Evolutionary conservation across 768 basidiomycete genomes (phyloP).

Genomic region (Mycena polygramma): DNA sequence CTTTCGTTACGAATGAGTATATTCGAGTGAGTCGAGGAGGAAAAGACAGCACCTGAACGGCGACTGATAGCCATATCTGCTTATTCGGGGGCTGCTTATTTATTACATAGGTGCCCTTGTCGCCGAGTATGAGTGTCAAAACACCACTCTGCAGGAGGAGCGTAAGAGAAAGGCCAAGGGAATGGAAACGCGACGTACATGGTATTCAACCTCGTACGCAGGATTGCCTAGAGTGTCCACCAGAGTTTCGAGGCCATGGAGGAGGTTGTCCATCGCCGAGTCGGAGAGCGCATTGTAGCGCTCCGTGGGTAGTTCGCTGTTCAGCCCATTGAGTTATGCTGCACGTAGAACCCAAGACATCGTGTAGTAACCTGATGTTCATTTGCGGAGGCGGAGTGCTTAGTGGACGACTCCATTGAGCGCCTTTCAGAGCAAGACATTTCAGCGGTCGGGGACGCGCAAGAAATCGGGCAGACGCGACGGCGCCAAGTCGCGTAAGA

Average conservation of each 20-base stretch:
- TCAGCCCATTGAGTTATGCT: slow-evolving; percentile 7
- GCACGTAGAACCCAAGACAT: slow-evolving; percentile 1
- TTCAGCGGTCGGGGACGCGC: slow-evolving; percentile 18
- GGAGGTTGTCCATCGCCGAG: slow-evolving; percentile 78
- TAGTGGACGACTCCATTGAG: slow-evolving; percentile 47
- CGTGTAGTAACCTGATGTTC: slow-evolving; percentile 64
- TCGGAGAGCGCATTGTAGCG: slow-evolving; percentile 83
- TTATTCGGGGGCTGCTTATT: slow-evolving; percentile 98
- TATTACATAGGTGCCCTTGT: slow-evolving; percentile 90
- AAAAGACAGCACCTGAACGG: slow-evolving; percentile 75
- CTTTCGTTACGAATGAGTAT: slow-evolving; percentile 53
- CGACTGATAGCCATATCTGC: slow-evolving; percentile 96
- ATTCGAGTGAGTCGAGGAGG: slow-evolving; percentile 3
- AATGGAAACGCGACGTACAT: slow-evolving; percentile 61
- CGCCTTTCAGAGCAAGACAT: slow-evolving; percentile 7
- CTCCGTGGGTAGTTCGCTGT: slow-evolving; percentile 69
- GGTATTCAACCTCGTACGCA: slow-evolving; percentile 89
- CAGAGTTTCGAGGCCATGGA: slow-evolving; percentile 80
- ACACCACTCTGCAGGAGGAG: slow-evolving; percentile 80
- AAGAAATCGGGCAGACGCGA: slow-evolving; percentile 37
- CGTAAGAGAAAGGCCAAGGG: slow-evolving; percentile 4
- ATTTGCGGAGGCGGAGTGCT: slow-evolving; percentile 71
- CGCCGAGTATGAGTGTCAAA: slow-evolving; percentile 82
- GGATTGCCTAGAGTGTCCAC: slow-evolving; percentile 71
- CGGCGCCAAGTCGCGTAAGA: slow-evolving; percentile 29